Evolutionary conservation across 2,329 filamentous ascomycete species (phyloP).

Genomic region (Talaromyces verruculosus): DNA sequence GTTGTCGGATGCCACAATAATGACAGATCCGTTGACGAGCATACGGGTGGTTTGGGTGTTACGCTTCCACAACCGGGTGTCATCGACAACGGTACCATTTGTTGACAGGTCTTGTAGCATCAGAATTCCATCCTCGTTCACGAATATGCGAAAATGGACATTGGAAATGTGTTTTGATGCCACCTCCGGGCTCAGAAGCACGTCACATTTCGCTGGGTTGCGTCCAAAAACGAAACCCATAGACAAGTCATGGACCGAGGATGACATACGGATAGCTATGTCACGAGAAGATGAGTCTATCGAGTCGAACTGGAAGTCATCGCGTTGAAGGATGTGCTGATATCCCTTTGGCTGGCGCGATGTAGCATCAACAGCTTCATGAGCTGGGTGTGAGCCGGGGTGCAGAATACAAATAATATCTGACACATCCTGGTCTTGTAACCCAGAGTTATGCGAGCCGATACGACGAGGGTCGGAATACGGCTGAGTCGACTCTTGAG

Average conservation of each 20-base stretch:
- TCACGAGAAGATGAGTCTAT: slow-evolving; percentile 50
- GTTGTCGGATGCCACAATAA: slow-evolving; percentile 62
- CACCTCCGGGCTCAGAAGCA: slow-evolving; percentile 67
- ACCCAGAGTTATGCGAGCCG: slow-evolving; percentile 77
- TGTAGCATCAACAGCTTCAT: slow-evolving; percentile 65
- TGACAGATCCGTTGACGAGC: slow-evolving; percentile 69
- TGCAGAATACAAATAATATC: slow-evolving; percentile 89
- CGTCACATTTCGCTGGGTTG: slow-evolving; percentile 69
- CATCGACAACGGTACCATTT: slow-evolving; percentile 91
- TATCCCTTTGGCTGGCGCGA: slow-evolving; percentile 46
- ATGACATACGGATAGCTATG: slow-evolving; percentile 78
- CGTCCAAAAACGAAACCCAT: slow-evolving; percentile 86
- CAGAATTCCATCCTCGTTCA: slow-evolving; percentile 79
- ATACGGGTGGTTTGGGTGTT: slow-evolving; percentile 58
- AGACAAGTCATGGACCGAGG: slow-evolving; percentile 64
- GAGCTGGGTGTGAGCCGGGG: slow-evolving; percentile 71
- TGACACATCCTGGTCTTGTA: slow-evolving; percentile 77
- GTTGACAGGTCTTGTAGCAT: slow-evolving; percentile 94
- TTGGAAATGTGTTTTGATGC: slow-evolving; percentile 78
- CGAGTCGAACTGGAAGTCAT: slow-evolving; percentile 44
- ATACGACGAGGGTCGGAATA: slow-evolving; percentile 76
- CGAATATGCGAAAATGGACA: slow-evolving; percentile 89
- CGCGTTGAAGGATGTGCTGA: slow-evolving; percentile 61
- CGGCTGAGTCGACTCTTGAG: slow-evolving; percentile 70
- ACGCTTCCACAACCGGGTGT: slow-evolving; percentile 61